Evolutionary conservation across 176 grass and related monocot species (phyloP).

Genomic region (Zizania latifolia): DNA sequence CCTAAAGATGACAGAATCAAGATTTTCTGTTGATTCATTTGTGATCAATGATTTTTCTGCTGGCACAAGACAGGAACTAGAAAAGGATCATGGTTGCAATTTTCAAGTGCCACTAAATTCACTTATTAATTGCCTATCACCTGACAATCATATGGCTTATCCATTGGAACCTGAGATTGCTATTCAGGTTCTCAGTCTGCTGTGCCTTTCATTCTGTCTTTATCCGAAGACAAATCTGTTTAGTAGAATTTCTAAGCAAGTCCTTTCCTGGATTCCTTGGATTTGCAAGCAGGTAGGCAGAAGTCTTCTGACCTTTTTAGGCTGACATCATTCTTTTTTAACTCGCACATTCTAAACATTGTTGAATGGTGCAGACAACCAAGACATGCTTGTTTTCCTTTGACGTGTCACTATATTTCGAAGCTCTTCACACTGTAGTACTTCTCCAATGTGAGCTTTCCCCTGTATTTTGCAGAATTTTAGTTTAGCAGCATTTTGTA

Average conservation of each 20-base stretch:
- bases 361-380: slow-evolving; percentile 45
- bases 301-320: not conserved
- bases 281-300: slow-evolving; percentile 64
- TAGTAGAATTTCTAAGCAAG: slow-evolving; percentile 62
- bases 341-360: slow-evolving; percentile 18
- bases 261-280: slow-evolving; percentile 84
- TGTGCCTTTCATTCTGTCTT: slow-evolving; percentile 49
- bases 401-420: slow-evolving; percentile 45
- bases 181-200: slow-evolving; percentile 61
- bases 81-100: slow-evolving; percentile 37
- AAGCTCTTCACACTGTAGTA: slow-evolving; percentile 84
- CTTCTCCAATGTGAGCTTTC: slow-evolving; percentile 63
- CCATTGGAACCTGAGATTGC: slow-evolving; percentile 50
- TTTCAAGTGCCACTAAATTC: slow-evolving; percentile 39
- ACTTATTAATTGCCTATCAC: slow-evolving; percentile 54
- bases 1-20: slow-evolving; percentile 47
- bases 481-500: slow-evolving; percentile 6
- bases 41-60: slow-evolving; percentile 5
- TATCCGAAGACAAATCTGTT: slow-evolving; percentile 44
- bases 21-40: slow-evolving; percentile 7
- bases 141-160: slow-evolving; percentile 33
- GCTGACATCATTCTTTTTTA: slow-evolving; percentile 3
- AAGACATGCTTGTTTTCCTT: slow-evolving; percentile 42
- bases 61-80: slow-evolving; percentile 24
- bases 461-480: not conserved